These are phyloP conservation scores for Hymenotorrendiella dingleyae DNA, from an alignment of 2,329 filamentous ascomycete species.

Conservation along the genomic window DNA sequence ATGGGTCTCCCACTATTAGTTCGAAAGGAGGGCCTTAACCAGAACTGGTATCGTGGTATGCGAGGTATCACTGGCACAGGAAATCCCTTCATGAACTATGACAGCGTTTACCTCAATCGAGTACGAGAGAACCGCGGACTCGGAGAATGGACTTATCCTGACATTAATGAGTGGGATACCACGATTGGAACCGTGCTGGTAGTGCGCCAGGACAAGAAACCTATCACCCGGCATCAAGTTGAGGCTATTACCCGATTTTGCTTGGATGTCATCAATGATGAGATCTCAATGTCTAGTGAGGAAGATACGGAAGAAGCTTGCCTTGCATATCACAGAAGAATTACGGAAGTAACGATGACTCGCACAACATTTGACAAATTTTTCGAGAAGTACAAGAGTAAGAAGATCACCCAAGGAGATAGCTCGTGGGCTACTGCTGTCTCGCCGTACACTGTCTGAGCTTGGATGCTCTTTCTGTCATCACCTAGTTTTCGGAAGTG, in stretches of 20 bases:
- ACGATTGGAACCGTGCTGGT: conserved; percentile 4
- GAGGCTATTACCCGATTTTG: conserved; percentile 3
- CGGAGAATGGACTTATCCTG: too few species aligned
- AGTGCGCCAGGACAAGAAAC: conserved; percentile 7
- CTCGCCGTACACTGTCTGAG: neutral
- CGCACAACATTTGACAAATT: conserved; percentile 3
- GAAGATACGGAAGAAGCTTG: neutral
- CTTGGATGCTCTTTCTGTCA: too few species aligned
- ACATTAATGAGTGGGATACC: neutral
- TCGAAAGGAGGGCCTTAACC: conserved; percentile 1
- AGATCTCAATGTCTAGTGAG: too few species aligned
- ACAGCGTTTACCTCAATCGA: neutral
- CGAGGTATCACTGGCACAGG: neutral
- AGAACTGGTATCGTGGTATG: too few species aligned
- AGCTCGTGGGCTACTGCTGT: neutral
- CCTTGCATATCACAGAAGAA: neutral
- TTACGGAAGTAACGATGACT: neutral
- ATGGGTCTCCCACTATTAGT: conserved; percentile 5
- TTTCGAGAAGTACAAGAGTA: conserved; percentile 4
- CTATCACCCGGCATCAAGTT: conserved; percentile 4
- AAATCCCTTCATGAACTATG: neutral
- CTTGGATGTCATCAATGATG: too few species aligned
- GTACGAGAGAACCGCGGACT: too few species aligned
- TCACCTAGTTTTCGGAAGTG: too few species aligned
- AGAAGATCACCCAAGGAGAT: neutral